Base-by-base conservation (phyloP, 495 filamentous ascomycete species). In the Hyaloscypha finlandica region DNA sequence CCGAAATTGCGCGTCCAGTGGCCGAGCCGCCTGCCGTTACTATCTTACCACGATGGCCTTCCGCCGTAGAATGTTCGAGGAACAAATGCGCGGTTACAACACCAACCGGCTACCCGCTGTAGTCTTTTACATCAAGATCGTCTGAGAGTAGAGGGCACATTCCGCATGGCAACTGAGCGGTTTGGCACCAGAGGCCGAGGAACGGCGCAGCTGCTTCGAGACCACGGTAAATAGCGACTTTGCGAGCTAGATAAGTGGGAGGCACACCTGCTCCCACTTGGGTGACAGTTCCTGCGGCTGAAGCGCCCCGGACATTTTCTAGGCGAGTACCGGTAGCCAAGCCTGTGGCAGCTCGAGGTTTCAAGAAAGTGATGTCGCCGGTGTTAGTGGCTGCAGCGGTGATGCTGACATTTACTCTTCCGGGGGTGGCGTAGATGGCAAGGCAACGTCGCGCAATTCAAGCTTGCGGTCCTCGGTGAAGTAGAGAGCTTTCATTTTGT, bases 311-410 rank as follows among this genome's bases (percentile, higher is more conserved):
- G n/a, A 59, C 33, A 59, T 29, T 6, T 19, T 35, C 56, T 1
- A 33, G 30, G 2, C 56, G 56, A 1, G 56, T 22, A 8, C 56
- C 25, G 3, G 56, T 19, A 35, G 56, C 6, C 22, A 59, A 35
- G 30, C 20, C 25, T 19, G 56, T 29, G 16, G 25, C 6, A 1
- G 25, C 4, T 4, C 12, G 56, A 3, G 33, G 3, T 32, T 35
- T 33, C 8, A 59, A 20, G 56, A 59, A 59, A 12, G 56, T 59
- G 32, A 31, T 59, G 30, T 59, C 56, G 30, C 56, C 56, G 16
- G 32, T 25, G 29, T 59, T 59, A 5, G 33, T 59, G 29, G 56
- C 20, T n/a, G 56, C 20, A 8, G 19, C 30, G 56, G 56, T 35
- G 56, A 59, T 59, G 8, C n/a, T 31, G 30, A 59, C 56, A 29